Conservation (phyloP, 768 basidiomycete genomes). For the Kwoniella heveanensis region DNA sequence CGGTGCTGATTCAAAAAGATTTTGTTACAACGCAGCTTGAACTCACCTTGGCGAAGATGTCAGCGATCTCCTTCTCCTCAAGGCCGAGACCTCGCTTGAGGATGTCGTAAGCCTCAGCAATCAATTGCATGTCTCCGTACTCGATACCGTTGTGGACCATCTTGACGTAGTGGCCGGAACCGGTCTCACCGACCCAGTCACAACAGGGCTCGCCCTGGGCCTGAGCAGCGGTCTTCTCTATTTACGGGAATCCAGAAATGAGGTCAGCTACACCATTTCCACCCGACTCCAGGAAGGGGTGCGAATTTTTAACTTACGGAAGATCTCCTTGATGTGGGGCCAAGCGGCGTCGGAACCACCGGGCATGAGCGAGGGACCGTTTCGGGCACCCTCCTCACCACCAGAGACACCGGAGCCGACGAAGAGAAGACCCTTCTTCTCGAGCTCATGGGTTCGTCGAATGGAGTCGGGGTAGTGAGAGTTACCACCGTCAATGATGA, state of each 20-base stretch:
- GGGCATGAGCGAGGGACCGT: constrained; percentile 98
- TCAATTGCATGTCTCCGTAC: constrained; percentile 98
- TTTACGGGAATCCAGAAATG: neutral
- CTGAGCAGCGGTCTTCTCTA: constrained; percentile 88
- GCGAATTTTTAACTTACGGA: constrained; percentile 60
- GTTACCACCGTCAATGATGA: constrained; percentile 99
- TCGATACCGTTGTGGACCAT: constrained; percentile 99
- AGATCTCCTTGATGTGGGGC: constrained; percentile 96
- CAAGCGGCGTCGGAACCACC: constrained; percentile 92
- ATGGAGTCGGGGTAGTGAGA: constrained; percentile 98
- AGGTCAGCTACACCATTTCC: neutral
- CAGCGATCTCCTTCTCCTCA: constrained; percentile 82
- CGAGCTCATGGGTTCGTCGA: constrained; percentile 89
- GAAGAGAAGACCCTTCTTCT: constrained; percentile 90
- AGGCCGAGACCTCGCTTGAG: constrained; percentile 87
- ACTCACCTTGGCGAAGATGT: constrained; percentile 72
- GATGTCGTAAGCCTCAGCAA: constrained; percentile 98
- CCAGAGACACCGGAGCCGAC: constrained; percentile 99
- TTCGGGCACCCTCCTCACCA: constrained; percentile 96
- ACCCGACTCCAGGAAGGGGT: neutral
- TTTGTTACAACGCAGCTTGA: too few relatives aligned
- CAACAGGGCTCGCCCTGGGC: constrained; percentile 95
- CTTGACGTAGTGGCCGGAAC: constrained; percentile 92
- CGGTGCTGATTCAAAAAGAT: too few relatives aligned
- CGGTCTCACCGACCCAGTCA: constrained; percentile 98